A percentile compares a stretch with the other conserved stretches of the same genome.
phyloP scores from a whole-genome alignment of 2,329 filamentous ascomycete genomes.

The Fusarium concolor region DNA sequence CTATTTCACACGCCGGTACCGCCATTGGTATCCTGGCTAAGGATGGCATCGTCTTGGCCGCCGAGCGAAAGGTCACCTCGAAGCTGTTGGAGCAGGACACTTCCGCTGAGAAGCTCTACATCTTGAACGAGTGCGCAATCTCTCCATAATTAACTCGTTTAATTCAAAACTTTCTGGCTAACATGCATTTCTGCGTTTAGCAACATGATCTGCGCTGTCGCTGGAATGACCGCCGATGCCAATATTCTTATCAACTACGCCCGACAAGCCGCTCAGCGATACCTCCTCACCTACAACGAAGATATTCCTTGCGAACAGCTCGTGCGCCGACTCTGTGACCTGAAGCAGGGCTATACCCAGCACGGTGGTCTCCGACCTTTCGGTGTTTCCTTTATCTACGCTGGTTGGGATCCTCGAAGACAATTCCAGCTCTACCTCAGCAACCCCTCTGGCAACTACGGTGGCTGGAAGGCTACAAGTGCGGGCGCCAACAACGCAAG shows the following conservation, averaged over 20 bases:
- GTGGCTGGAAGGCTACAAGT: constrained; percentile 98
- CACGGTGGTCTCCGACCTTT: constrained; percentile 98
- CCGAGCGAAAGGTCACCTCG: constrained; percentile 98
- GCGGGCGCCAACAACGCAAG: constrained; percentile 98
- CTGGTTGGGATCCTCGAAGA: constrained; percentile 93
- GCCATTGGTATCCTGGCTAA: constrained; percentile 96
- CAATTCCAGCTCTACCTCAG: constrained; percentile 99
- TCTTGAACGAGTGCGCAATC: constrained; percentile 87
- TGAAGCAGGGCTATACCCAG: constrained; percentile 99
- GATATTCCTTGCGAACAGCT: constrained; percentile 99
- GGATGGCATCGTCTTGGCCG: constrained; percentile 97
- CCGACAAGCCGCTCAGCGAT: constrained; percentile 94
- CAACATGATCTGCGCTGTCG: constrained; percentile 99
- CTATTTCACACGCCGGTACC: constrained; percentile 97
- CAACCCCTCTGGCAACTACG: constrained; percentile 98
- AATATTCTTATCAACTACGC: constrained; percentile 99
- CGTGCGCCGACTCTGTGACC: constrained; percentile 93
- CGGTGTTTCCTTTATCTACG: constrained; percentile 99
- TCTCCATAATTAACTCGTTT: background rate
- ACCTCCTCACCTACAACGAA: constrained; percentile 99
- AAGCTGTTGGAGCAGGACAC: constrained; percentile 99
- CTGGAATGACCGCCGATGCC: constrained; percentile 98
- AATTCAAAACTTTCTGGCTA: background rate
- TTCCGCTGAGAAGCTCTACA: constrained; percentile 99
- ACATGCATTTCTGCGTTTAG: constrained; percentile 58